Base-by-base conservation (phyloP, 75 land plant genomes). In the Ceratopteris richardii region DNA sequence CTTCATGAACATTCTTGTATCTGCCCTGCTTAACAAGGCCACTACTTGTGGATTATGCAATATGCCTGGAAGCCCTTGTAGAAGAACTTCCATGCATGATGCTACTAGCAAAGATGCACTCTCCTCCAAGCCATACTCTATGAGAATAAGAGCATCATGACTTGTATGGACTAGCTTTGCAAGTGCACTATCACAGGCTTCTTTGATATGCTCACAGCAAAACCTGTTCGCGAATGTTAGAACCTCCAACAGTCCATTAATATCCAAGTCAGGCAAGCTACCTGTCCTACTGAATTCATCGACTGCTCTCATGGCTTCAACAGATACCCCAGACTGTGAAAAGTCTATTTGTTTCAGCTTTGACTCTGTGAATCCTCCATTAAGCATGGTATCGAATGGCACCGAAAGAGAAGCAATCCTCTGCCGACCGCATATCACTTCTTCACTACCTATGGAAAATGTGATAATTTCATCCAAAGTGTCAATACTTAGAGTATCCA, bases 351-450 rank as follows among this genome's bases (percentile, higher is more conserved):
- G 81, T 39, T 79, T 73, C 28, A 31, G 44, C 56, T 54, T 61
- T 22, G 98, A 77, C 65, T 94, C 98, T 27, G 77, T 71, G 61
- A 90, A 94, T 44, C 70, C 61, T 6, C 98, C 98, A 74, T 86
- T 86, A 24, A 94, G 82, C 98, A 94, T 94, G 17, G 98, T 77
- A 70, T 81, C 47, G 62, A 94, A 94, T 14, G 98, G 88, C 46
- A 73, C 47, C 20, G 96, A 90, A 26, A 94, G 63, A 13, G 63
- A 57, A 25, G 98, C 87, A 23, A 94, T 77, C 52, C 71, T 78
- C 68, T 77, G 83, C 62, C 98, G 72, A 63, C 79, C 71, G 69
- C 98, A 94, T 0, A 54, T 56, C 21, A 94, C 80, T 51, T 61
- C 66, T 20, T 83, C 91, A 25, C 52, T 73, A 46, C 73, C 81